Percentiles rank a stretch among this genome's conserved stretches.
phyloP scores from a whole-genome alignment of 2,329 filamentous ascomycete genomes.

The Fusarium sp. region DNA sequence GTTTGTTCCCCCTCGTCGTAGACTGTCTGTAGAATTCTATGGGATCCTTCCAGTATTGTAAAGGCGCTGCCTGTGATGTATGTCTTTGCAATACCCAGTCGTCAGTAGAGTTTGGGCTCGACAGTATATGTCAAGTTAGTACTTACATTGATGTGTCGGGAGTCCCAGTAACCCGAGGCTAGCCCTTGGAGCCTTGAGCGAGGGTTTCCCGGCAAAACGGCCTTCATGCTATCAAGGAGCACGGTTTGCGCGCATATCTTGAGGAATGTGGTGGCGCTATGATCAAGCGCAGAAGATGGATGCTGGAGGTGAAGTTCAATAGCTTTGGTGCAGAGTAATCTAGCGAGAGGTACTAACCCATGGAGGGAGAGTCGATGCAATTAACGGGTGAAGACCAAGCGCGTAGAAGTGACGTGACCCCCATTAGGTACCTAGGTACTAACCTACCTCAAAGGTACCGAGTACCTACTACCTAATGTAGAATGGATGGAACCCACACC shows the following conservation, averaged over 20 bases:
- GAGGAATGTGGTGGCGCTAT: constrained; percentile 11
- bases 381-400: constrained; percentile 22
- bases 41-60: constrained; percentile 80
- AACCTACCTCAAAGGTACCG: too few relatives aligned
- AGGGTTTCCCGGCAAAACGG: constrained; percentile 82
- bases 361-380: constrained; percentile 30
- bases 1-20: constrained; percentile 81
- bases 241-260: constrained; percentile 42
- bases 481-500: background rate
- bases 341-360: constrained; percentile 14
- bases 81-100: constrained; percentile 61
- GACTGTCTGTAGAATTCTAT: constrained; percentile 86
- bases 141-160: constrained; percentile 77
- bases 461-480: background rate
- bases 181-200: constrained; percentile 82
- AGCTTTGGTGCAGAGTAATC: constrained; percentile 11
- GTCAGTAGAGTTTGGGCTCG: constrained; percentile 19
- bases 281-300: constrained; percentile 14
- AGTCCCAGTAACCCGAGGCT: constrained; percentile 78
- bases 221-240: constrained; percentile 71
- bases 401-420: constrained; percentile 39
- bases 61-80: constrained; percentile 93
- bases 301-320: background rate
- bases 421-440: background rate
- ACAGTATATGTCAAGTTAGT: background rate